Conservation (phyloP, 2,329 filamentous ascomycete species). For the Penicillium sp. region DNA sequence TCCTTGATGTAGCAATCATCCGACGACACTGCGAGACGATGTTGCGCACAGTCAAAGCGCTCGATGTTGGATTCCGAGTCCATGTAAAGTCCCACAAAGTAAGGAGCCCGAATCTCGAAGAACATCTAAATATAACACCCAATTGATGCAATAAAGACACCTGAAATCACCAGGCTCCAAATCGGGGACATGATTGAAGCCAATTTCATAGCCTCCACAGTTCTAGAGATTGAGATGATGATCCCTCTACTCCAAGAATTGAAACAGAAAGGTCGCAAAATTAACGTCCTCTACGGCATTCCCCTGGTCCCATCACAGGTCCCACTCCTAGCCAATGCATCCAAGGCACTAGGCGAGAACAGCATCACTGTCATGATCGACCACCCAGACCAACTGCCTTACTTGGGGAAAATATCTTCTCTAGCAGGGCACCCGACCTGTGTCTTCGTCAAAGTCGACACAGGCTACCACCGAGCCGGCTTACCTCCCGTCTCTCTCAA, state of each 20-base stretch:
- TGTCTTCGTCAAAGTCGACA: slow-evolving; percentile 72
- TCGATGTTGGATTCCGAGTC: slow-evolving; percentile 67
- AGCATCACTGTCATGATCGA: slow-evolving; percentile 68
- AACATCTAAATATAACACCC: neutral
- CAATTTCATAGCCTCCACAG: slow-evolving; percentile 69
- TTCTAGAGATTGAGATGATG: slow-evolving; percentile 70
- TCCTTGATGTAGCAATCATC: slow-evolving; percentile 67
- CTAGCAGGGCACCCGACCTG: slow-evolving; percentile 50
- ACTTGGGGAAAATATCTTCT: slow-evolving; percentile 47
- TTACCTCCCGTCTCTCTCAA: slow-evolving; percentile 52
- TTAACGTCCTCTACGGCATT: slow-evolving; percentile 72
- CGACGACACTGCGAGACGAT: slow-evolving; percentile 68
- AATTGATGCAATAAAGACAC: slow-evolving; percentile 51
- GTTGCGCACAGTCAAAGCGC: slow-evolving; percentile 60
- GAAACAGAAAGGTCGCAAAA: slow-evolving; percentile 47
- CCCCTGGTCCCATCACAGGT: slow-evolving; percentile 64
- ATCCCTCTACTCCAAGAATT: slow-evolving; percentile 60
- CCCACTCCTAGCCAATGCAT: slow-evolving; percentile 59
- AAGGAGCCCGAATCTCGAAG: slow-evolving; percentile 8
- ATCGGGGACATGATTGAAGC: slow-evolving; percentile 59
- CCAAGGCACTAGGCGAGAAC: slow-evolving; percentile 54
- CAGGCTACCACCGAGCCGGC: slow-evolving; percentile 70
- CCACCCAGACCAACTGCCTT: slow-evolving; percentile 60
- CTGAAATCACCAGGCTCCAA: slow-evolving; percentile 66
- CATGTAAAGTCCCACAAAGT: slow-evolving; percentile 86